A percentile compares a stretch with the other conserved stretches of the same genome.
These are phyloP conservation scores for Haematococcus lacustris DNA, from an alignment of 139 green algal genomes.

Conservation along the genomic window DNA sequence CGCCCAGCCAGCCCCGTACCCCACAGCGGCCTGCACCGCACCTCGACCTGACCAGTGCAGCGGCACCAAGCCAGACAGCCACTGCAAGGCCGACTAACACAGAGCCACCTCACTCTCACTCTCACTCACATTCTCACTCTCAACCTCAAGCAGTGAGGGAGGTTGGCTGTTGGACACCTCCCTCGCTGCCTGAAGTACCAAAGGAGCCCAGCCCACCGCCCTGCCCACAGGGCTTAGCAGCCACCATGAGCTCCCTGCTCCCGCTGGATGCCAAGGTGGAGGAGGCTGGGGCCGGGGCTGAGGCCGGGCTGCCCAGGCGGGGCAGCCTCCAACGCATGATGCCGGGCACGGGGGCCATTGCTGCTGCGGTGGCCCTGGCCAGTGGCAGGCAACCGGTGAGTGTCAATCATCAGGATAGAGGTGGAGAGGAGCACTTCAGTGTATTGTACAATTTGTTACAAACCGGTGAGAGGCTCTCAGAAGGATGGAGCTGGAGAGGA, in stretches of 20 bases:
- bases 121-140: too few species aligned
- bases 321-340: constrained; percentile 41
- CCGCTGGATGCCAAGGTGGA: too few species aligned
- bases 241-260: too few species aligned
- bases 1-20: too few species aligned
- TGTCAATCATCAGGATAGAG: background rate
- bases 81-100: background rate
- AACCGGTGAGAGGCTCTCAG: constrained; percentile 21
- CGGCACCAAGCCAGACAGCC: background rate
- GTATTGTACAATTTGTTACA: background rate
- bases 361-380: constrained; percentile 38
- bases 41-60: background rate
- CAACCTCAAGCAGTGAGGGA: too few species aligned
- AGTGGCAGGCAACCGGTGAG: constrained; percentile 30
- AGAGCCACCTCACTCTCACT: too few species aligned
- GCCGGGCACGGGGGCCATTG: constrained; percentile 54
- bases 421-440: background rate
- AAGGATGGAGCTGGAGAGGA: background rate
- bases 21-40: too few species aligned
- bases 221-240: too few species aligned
- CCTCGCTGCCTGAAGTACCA: too few species aligned
- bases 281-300: background rate
- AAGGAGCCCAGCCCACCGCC: too few species aligned
- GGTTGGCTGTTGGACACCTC: too few species aligned
- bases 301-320: background rate